These are phyloP conservation scores for Pseudogymnoascus sp. DNA, from an alignment of 2,329 filamentous ascomycete genomes.

Conservation along the genomic window DNA sequence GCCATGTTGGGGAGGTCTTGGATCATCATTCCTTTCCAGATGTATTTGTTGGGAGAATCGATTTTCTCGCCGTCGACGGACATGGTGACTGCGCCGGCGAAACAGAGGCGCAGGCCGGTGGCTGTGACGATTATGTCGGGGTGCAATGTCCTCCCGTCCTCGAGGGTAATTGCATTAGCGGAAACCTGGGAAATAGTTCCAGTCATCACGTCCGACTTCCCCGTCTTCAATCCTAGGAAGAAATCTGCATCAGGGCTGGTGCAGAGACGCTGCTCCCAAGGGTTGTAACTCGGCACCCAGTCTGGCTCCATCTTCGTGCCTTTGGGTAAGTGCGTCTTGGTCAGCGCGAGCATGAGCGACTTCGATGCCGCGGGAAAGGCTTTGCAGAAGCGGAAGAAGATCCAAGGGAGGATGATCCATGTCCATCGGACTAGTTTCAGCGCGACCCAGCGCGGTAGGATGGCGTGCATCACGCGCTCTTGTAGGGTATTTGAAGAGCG, in stretches of 20 bases:
- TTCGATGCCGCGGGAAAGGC: slow-evolving; percentile 38
- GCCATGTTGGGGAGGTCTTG: slow-evolving; percentile 52
- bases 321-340: slow-evolving; percentile 38
- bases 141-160: slow-evolving; percentile 36
- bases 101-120: slow-evolving; percentile 48
- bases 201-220: slow-evolving; percentile 36
- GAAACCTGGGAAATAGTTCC: slow-evolving; percentile 39
- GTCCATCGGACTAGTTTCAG: slow-evolving; percentile 38
- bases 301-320: slow-evolving; percentile 42
- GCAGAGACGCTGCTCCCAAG: slow-evolving; percentile 63
- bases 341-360: slow-evolving; percentile 33
- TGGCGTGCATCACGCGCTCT: slow-evolving; percentile 29
- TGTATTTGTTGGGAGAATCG: slow-evolving; percentile 36
- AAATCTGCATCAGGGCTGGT: slow-evolving; percentile 41
- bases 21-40: slow-evolving; percentile 54
- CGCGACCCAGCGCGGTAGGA: slow-evolving; percentile 37
- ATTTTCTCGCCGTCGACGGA: slow-evolving; percentile 41
- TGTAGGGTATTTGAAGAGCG: slow-evolving; percentile 36
- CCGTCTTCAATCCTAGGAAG: slow-evolving; percentile 32
- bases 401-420: slow-evolving; percentile 33
- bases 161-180: slow-evolving; percentile 34
- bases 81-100: slow-evolving; percentile 45
- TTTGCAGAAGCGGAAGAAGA: slow-evolving; percentile 32
- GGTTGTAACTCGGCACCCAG: slow-evolving; percentile 46
- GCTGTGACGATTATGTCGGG: slow-evolving; percentile 58